phyloP scores from a whole-genome alignment of 2,329 filamentous ascomycete genomes.

The Neophaeococcomyces aloes region DNA sequence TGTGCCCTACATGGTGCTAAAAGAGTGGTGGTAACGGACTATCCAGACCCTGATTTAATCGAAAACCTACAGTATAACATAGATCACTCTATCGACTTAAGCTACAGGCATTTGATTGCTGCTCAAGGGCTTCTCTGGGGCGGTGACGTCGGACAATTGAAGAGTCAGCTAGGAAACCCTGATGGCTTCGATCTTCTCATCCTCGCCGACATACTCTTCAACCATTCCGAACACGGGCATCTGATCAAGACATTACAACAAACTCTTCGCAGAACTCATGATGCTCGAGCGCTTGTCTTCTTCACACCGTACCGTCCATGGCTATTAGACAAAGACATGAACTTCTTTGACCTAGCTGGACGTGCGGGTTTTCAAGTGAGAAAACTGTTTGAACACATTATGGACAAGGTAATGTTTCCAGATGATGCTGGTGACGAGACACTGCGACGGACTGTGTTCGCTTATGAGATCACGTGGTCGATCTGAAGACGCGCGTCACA shows the following conservation, averaged over 20 bases:
- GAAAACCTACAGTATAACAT: constrained; percentile 71
- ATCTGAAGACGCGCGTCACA: background rate
- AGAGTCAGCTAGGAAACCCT: constrained; percentile 41
- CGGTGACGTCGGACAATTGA: constrained; percentile 47
- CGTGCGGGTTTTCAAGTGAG: constrained; percentile 63
- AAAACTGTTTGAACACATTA: constrained; percentile 67
- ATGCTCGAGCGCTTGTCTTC: constrained; percentile 67
- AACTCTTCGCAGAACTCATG: constrained; percentile 49
- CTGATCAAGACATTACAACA: constrained; percentile 60
- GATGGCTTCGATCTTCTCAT: constrained; percentile 66
- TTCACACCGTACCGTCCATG: constrained; percentile 92
- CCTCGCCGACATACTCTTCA: constrained; percentile 81
- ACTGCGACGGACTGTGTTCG: constrained; percentile 70
- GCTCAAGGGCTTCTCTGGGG: constrained; percentile 80
- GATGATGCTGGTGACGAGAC: constrained; percentile 76
- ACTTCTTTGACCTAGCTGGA: constrained; percentile 70
- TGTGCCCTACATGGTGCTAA: constrained; percentile 61
- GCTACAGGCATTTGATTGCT: constrained; percentile 36
- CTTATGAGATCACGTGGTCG: constrained; percentile 60
- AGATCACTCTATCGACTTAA: constrained; percentile 40
- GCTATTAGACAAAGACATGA: constrained; percentile 73
- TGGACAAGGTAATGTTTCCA: constrained; percentile 83
- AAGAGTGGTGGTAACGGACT: constrained; percentile 70
- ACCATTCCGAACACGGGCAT: constrained; percentile 75
- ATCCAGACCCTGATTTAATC: constrained; percentile 74